A percentile compares a stretch with the other conserved stretches of the same genome.
These are phyloP conservation scores for Schizothecium vesticola DNA, from an alignment of 495 filamentous ascomycete species.

Conservation along the genomic window DNA sequence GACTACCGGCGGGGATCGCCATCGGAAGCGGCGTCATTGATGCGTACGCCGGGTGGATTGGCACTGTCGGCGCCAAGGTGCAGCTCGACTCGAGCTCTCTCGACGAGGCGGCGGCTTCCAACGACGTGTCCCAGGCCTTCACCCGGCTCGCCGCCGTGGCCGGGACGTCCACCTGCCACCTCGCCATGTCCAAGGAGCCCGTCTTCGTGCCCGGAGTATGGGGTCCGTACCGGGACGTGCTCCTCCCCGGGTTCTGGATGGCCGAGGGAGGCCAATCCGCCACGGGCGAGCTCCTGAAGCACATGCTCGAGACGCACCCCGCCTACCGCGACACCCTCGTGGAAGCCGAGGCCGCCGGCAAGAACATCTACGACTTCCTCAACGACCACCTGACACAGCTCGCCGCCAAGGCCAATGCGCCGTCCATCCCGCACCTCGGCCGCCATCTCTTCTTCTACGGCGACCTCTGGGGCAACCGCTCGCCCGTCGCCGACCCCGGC, in stretches of 20 bases:
- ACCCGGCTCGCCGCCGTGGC: slow-evolving; percentile 91
- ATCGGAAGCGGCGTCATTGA: slow-evolving; percentile 96
- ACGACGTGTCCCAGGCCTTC: slow-evolving; percentile 87
- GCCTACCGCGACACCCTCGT: slow-evolving; percentile 73
- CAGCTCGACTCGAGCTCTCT: slow-evolving; percentile 56
- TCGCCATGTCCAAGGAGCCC: slow-evolving; percentile 87
- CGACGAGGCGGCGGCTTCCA: slow-evolving; percentile 54
- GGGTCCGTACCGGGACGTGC: slow-evolving; percentile 92
- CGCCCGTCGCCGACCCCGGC: slow-evolving; percentile 81
- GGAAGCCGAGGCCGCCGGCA: slow-evolving; percentile 64
- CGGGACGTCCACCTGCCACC: slow-evolving; percentile 93
- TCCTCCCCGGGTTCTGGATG: slow-evolving; percentile 89
- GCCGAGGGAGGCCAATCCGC: slow-evolving; percentile 95
- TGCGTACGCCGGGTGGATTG: slow-evolving; percentile 97
- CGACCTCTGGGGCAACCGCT: slow-evolving; percentile 96
- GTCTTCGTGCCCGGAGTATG: slow-evolving; percentile 93
- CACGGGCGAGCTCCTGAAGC: slow-evolving; percentile 88
- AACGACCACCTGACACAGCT: slow-evolving; percentile 82
- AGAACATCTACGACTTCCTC: slow-evolving; percentile 89
- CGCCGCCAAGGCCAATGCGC: slow-evolving; percentile 58
- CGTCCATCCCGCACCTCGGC: slow-evolving; percentile 73
- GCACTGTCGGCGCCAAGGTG: slow-evolving; percentile 95
- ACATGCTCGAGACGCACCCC: slow-evolving; percentile 89
- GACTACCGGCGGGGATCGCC: slow-evolving; percentile 80
- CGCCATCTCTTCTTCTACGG: slow-evolving; percentile 98